Evolutionary conservation across 345 rosid species (phyloP), one percentile per base, ranked within the genome.

Genomic region (Gossypium anomalum): DNA sequence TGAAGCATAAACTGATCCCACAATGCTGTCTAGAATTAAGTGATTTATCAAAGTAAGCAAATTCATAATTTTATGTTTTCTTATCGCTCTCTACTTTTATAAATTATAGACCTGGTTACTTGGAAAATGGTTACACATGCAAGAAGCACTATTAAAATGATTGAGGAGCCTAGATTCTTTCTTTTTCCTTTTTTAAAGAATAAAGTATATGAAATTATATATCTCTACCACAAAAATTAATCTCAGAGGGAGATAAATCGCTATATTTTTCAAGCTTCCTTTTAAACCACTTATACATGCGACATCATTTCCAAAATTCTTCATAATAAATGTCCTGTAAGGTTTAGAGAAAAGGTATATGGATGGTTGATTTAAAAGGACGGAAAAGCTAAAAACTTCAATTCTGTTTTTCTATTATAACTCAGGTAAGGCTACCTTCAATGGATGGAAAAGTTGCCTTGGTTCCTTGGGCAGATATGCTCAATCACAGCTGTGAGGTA

Each of bases 401-500:
- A 34, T 34, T 34, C 41, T 34, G 51, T 76, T 59, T 16, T 15
- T 25, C 72, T 75, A 56, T 15, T 43, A 14, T 34, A 53, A 65
- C 67, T 66, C 82, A 92, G 98, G 98, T 94, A 53, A 89, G 97
- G 75, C 79, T 92, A 79, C 98, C 98, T 16, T 91, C 95, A 56
- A 89, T 94, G 98, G 93, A 87, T 71, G 97, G 89, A 82, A 90
- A 80, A 79, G 95, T 94, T 79, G 98, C 97, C 57, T 81, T 92
- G 92, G 93, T 92, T 82, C 98, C 98, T 67, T 94, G 98, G 98
- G 98, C 98, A 71, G 98, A 92, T 78, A 94, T 94, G 98, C 87
- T 94, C 78, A 94, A 94, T 77, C 98, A 94, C 79, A 92, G 89
- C 71, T 92, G 96, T 82, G 97, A 92, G 92, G 98, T 92, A 84